A percentile compares a stretch with the other conserved stretches of the same genome.
Evolutionary conservation across 192 early-diverging fungal genomes (phyloP).

Genomic region (Phlyctochytrium arcticum): DNA sequence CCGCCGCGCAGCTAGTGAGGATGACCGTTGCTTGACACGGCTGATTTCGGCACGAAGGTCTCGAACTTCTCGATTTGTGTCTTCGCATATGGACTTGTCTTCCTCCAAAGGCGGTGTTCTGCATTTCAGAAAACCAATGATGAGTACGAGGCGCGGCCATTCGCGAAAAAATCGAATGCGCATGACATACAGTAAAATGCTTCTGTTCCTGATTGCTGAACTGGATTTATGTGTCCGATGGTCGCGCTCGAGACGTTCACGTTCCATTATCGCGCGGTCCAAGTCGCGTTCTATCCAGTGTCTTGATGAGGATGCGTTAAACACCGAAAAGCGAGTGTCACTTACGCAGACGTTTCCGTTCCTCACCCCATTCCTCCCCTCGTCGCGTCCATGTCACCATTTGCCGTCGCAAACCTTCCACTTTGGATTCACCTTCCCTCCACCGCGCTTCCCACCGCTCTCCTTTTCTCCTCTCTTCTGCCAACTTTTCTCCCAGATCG

Average conservation of each 20-base stretch:
- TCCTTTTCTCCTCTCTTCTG: slow-evolving; percentile 29
- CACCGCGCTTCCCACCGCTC: slow-evolving; percentile 12
- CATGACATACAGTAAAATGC: background rate
- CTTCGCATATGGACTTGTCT: background rate
- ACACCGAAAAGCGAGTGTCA: background rate
- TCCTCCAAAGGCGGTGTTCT: background rate
- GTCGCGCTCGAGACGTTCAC: slow-evolving; percentile 31
- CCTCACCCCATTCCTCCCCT: slow-evolving; percentile 34
- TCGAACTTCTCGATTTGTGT: slow-evolving; percentile 14
- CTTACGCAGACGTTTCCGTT: slow-evolving; percentile 34
- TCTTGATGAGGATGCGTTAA: background rate
- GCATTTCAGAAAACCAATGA: background rate
- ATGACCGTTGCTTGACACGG: slow-evolving; percentile 39
- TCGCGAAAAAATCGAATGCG: no score
- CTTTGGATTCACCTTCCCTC: slow-evolving; percentile 22
- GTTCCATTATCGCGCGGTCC: slow-evolving; percentile 36
- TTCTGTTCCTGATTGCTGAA: background rate
- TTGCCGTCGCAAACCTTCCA: slow-evolving; percentile 22
- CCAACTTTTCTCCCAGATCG: slow-evolving; percentile 27
- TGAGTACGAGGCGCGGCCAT: no score
- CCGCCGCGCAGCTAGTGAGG: no score
- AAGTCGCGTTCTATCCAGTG: slow-evolving; percentile 45
- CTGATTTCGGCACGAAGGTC: slow-evolving; percentile 39
- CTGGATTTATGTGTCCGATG: background rate
- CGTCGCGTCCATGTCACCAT: slow-evolving; percentile 13